phyloP scores from a whole-genome alignment of 441 rosid species.

The Croton laevigatus region DNA sequence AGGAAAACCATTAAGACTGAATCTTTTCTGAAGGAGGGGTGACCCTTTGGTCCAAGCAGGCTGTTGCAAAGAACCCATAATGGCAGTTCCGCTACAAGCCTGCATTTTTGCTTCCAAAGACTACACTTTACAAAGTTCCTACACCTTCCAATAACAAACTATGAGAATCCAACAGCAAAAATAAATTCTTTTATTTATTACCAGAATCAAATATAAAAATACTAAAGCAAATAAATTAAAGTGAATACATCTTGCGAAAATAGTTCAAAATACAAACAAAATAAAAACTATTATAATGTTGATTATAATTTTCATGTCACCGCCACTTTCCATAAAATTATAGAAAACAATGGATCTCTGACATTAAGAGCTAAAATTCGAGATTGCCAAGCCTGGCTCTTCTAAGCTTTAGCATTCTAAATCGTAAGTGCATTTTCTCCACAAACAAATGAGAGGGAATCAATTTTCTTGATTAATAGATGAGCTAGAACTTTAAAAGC shows the following conservation, averaged over 20 bases:
- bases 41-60: conserved; percentile 38
- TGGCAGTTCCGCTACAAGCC: conserved; percentile 45
- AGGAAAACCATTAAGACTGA: conserved; percentile 32
- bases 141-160: neutral
- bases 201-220: neutral
- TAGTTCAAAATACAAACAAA: neutral
- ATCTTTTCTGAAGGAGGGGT: conserved; percentile 28
- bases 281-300: neutral
- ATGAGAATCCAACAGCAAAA: neutral
- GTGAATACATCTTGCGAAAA: neutral
- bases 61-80: conserved; percentile 56
- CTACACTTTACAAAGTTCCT: neutral
- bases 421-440: no score
- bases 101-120: conserved; percentile 33
- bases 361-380: no score
- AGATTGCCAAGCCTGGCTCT: no score
- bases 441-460: no score
- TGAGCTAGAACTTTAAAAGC: no score
- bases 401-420: no score
- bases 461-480: no score
- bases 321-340: no score
- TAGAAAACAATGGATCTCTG: no score
- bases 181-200: neutral
- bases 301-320: no score
- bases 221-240: no score